These are phyloP conservation scores for Morella rubra DNA, from an alignment of 306 rosid species.

Conservation along the genomic window DNA sequence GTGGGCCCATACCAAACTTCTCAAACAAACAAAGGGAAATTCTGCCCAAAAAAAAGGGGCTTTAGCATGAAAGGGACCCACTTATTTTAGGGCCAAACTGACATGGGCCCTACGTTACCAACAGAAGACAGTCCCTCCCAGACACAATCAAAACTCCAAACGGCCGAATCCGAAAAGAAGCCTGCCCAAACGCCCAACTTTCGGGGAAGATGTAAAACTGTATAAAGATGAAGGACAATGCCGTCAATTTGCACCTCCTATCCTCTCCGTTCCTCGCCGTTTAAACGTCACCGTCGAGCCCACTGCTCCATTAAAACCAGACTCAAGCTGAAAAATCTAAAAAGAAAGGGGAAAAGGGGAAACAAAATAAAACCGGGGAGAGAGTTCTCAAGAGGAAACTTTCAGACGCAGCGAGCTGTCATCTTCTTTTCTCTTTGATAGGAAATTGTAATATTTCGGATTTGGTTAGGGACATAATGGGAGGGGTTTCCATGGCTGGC, in stretches of 20 bases:
- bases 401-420: not conserved
- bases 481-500: constrained; percentile 62
- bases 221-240: constrained; percentile 7
- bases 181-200: constrained; percentile 10
- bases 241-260: constrained; percentile 16
- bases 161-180: not conserved
- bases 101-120: not conserved
- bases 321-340: too few species aligned
- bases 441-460: constrained; percentile 6
- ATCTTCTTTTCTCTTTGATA: not conserved
- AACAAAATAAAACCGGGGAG: not conserved
- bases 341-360: not conserved
- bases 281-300: constrained; percentile 40
- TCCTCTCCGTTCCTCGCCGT: constrained; percentile 7
- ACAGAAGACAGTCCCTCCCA: not conserved
- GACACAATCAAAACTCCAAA: not conserved
- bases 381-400: constrained; percentile 3
- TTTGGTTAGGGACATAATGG: constrained; percentile 39
- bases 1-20: too few species aligned
- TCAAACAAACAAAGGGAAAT: too few species aligned
- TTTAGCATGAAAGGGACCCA: too few species aligned
- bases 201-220: not conserved
- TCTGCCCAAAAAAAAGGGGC: too few species aligned
- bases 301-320: constrained; percentile 21
- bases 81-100: too few species aligned